Conservation (phyloP, 208 protist genomes). For the Acanthamoeba sp. region DNA sequence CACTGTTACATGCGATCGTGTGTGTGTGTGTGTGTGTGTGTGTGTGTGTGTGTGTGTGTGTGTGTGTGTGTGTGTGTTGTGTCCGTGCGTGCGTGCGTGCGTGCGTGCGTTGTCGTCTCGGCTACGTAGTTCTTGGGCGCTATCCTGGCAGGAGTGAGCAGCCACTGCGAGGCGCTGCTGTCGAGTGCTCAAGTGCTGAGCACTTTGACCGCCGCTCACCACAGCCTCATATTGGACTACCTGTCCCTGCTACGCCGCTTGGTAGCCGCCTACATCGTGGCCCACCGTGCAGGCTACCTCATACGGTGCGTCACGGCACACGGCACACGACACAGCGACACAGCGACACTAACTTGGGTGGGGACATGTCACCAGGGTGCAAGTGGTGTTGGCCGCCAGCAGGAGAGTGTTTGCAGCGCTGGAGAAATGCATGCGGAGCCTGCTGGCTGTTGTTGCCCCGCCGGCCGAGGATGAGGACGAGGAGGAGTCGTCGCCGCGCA, state of each 20-base stretch:
- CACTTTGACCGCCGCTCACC: neutral
- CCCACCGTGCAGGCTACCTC: neutral
- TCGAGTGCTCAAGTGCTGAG: neutral
- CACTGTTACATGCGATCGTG: neutral
- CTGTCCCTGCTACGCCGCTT: slow-evolving; percentile 6
- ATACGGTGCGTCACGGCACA: neutral
- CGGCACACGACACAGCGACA: neutral
- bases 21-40: no score
- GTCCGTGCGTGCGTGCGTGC: no score
- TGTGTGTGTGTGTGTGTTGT: no score
- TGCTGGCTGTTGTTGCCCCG: neutral
- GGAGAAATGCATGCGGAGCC: neutral
- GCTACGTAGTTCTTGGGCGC: neutral
- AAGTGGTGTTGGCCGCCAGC: neutral
- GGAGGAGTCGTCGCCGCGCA: neutral
- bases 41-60: no score
- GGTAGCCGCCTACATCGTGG: neutral
- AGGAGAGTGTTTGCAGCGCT: neutral
- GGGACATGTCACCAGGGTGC: neutral
- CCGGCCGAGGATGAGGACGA: neutral
- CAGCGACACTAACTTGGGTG: neutral
- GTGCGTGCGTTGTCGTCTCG: no score
- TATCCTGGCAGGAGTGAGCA: neutral
- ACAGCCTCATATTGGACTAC: neutral
- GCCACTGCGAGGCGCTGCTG: neutral